These are phyloP conservation scores for Schizophyllum commune DNA, from an alignment of 1,284 basidiomycete genomes.

Conservation along the genomic window DNA sequence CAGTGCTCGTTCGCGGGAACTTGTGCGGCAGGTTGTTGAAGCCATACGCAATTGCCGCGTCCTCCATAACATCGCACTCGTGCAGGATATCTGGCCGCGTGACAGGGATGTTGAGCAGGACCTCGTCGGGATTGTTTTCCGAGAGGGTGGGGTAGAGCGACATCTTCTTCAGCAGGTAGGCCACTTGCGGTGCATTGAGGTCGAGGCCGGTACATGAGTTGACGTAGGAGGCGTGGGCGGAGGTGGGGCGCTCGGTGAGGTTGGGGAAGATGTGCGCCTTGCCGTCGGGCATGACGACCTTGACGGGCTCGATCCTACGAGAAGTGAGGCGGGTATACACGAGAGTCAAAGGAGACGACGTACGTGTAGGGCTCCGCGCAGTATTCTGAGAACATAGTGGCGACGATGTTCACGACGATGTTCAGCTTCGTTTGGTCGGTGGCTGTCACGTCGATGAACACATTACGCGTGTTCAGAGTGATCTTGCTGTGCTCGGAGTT, in stretches of 20 bases:
- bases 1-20: constrained; percentile 93
- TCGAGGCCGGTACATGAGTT: constrained; percentile 91
- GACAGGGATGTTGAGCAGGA: constrained; percentile 76
- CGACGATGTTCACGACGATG: constrained; percentile 90
- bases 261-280: constrained; percentile 74
- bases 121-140: constrained; percentile 48
- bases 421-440: constrained; percentile 78
- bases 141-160: constrained; percentile 49
- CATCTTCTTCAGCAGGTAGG: constrained; percentile 72
- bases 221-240: constrained; percentile 85
- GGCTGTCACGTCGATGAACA: constrained; percentile 66
- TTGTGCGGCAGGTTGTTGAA: constrained; percentile 94
- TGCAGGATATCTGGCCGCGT: constrained; percentile 97
- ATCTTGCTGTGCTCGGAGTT: constrained; percentile 98
- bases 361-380: constrained; percentile 88
- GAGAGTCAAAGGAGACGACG: constrained; percentile 21
- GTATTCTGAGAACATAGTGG: constrained; percentile 97
- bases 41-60: constrained; percentile 95
- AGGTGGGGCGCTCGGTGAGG: constrained; percentile 63
- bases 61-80: constrained; percentile 98
- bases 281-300: constrained; percentile 75
- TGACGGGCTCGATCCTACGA: constrained; percentile 83
- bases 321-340: constrained; percentile 2
- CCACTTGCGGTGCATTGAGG: constrained; percentile 55
- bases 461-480: constrained; percentile 86